Evolutionary conservation across 331 rosid genomes (phyloP).

Genomic region (Cydonia oblonga): DNA sequence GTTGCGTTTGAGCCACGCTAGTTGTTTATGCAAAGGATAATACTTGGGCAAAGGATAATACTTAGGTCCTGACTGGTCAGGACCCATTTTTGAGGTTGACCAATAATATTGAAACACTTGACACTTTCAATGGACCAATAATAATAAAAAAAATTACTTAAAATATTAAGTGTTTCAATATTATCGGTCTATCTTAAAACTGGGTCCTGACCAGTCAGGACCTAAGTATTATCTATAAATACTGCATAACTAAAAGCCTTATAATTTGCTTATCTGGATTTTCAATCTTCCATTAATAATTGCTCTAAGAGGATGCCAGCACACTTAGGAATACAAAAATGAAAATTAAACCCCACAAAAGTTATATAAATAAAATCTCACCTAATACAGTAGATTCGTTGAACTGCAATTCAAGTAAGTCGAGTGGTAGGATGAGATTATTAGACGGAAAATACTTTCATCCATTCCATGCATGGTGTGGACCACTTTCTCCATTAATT

Average conservation of each 20-base stretch:
- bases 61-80: no score
- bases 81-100: no score
- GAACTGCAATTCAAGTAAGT: neutral
- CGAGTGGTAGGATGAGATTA: neutral
- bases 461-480: no score
- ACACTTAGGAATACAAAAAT: neutral
- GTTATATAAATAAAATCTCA: slow-evolving; percentile 6
- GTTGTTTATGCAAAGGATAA: slow-evolving; percentile 4
- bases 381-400: neutral
- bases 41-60: no score
- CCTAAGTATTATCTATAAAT: no score
- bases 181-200: no score
- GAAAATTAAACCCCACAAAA: slow-evolving; percentile 16
- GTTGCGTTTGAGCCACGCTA: slow-evolving; percentile 46
- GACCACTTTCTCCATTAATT: no score
- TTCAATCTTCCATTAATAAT: slow-evolving; percentile 1
- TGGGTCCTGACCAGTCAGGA: no score
- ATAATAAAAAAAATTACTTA: no score
- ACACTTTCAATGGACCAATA: no score
- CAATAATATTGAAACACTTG: no score
- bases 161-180: no score
- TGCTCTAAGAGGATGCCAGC: slow-evolving; percentile 14
- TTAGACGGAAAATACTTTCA: neutral
- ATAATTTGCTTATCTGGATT: neutral
- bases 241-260: neutral